A percentile compares a stretch with the other conserved stretches of the same genome.
Conservation (phyloP, 306 rosid species). For the Mucuna pruriens region DNA sequence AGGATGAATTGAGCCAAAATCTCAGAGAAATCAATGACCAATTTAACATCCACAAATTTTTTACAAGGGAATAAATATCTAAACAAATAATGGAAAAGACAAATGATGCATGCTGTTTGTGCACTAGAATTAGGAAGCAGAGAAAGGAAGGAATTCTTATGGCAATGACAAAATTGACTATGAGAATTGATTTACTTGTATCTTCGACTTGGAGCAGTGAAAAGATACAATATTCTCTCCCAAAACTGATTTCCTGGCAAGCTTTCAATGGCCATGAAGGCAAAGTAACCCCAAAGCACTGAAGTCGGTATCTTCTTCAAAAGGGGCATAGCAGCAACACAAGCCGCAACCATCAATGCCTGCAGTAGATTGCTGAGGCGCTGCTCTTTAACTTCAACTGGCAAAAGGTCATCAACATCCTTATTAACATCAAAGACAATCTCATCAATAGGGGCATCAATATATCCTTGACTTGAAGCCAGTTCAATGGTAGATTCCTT, state of each 20-base stretch:
- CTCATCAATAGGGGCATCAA: constrained; percentile 92
- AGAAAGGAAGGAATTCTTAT: not conserved
- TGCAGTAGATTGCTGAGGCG: constrained; percentile 94
- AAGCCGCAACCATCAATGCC: constrained; percentile 76
- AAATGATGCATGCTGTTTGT: not conserved
- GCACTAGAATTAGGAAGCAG: constrained; percentile 7
- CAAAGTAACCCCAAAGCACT: constrained; percentile 98
- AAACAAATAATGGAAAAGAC: not conserved
- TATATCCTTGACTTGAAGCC: constrained; percentile 78
- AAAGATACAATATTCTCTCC: constrained; percentile 92
- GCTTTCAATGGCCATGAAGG: constrained; percentile 98
- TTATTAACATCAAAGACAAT: constrained; percentile 82
- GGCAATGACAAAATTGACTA: constrained; percentile 23
- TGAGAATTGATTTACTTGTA: constrained; percentile 67
- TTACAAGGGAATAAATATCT: not conserved
- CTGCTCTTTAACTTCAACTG: constrained; percentile 91
- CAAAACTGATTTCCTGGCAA: constrained; percentile 98
- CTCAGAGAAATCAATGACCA: too few species aligned
- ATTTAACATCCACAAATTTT: not conserved
- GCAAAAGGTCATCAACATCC: constrained; percentile 92
- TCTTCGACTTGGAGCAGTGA: constrained; percentile 95
- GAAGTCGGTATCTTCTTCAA: constrained; percentile 91
- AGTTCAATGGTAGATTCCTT: constrained; percentile 82
- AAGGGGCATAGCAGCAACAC: constrained; percentile 96
- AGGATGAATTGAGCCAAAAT: too few species aligned